Evolutionary conservation across 495 filamentous ascomycete genomes (phyloP), one percentile per base, ranked within the genome.

Genomic region (Lentithecium fluviatile): DNA sequence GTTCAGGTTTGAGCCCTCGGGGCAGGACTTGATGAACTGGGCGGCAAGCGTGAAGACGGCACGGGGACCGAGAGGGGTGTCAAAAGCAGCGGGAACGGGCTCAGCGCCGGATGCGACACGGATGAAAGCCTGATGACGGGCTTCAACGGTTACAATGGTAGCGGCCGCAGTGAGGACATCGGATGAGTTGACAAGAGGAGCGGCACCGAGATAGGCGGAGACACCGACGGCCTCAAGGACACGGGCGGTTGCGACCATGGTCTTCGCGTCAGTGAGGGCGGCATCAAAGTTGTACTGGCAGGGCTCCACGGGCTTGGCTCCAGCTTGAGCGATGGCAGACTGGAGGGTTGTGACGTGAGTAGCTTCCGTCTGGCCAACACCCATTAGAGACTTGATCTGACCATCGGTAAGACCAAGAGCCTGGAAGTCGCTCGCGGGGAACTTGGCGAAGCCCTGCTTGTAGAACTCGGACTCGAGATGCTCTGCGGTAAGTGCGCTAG

Each of bases 391-490:
- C 48, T 74, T 73, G 53, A 84, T 75, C 40, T 81, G 66, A 23
- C 66, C 63, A 56, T 74, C 70, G 53, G 71, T 71, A 65, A 84
- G 73, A 49, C 84, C 84, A 42, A 85, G 76, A 13, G 75, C 77
- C 15, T 64, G 52, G 76, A 87, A 87, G 56, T 87, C 82, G 17
- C 72, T 66, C n/a, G 76, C 76, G 1, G 80, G 76, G 70, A 86
- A 86, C 69, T 82, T 77, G 58, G 78, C 75, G 62, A 87, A 84
- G 25, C 81, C 84, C 64, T 84, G 73, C 54, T 75, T 72, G 76
- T 87, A 87, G 69, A 87, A 87, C 32, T 76, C 69, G 23, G 79
- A 68, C 71, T 87, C 84, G 58, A 87, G 82, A 69, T 83, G 81
- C 71, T 87, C 84, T 19, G 85, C 74, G 12, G 84, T 86, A 55